These are phyloP conservation scores for Eucalyptus melliodora DNA, from an alignment of 345 rosid genomes.

Conservation along the genomic window DNA sequence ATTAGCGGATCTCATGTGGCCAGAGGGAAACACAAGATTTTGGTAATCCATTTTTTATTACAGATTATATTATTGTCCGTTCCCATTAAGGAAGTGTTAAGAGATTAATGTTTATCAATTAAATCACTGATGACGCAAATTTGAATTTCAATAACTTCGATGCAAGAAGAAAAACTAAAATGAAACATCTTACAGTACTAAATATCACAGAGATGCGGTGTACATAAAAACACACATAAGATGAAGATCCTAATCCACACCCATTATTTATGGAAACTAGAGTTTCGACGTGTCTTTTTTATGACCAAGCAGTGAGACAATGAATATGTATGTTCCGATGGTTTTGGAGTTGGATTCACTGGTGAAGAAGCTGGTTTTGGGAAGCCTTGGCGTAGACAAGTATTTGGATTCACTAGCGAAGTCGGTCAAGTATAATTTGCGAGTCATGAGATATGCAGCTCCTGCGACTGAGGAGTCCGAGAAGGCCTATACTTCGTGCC, in stretches of 20 bases:
- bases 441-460: background rate
- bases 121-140: background rate
- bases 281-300: background rate
- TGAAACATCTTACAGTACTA: background rate
- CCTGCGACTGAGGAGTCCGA: background rate
- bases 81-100: background rate
- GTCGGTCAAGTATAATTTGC: background rate
- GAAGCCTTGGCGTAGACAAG: background rate
- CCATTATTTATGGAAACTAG: background rate
- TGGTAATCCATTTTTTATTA: background rate
- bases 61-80: background rate
- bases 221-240: background rate
- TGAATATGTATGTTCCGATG: background rate
- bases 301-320: background rate
- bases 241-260: background rate
- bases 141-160: background rate
- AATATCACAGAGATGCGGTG: background rate
- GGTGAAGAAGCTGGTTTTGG: background rate
- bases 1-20: background rate
- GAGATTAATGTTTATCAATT: background rate
- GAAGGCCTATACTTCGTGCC: background rate
- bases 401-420: background rate
- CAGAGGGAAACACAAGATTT: background rate
- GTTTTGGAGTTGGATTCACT: background rate
- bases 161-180: background rate